Base-by-base conservation (phyloP, 148 eudicot species). In the Euryodendron excelsum region DNA sequence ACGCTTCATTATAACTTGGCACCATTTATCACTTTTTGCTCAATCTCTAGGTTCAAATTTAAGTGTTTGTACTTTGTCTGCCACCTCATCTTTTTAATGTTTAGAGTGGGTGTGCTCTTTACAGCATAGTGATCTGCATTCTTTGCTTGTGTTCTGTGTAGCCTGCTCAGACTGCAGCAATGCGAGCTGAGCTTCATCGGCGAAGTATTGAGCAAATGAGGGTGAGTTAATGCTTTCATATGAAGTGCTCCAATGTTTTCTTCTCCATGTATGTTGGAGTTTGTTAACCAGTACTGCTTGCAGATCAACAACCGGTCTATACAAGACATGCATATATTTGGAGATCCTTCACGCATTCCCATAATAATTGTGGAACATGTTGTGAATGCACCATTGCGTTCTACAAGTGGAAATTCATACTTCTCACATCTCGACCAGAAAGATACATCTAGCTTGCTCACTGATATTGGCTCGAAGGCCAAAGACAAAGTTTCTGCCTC, bases 151-250 rank as follows among this genome's bases (percentile, higher is more conserved):
- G 39, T 76, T 33, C 41, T 68, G 75, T 87, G 84, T 86, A 96
- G 99, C 99, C 99, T 73, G 87, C 91, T 21, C 99, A 96, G 80
- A 80, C 89, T 80, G 97, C 98, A 53, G 94, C 91, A 66, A 83
- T 84, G 66, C 92, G 98, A 80, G 98, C 99, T 36, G 98, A 96
- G 86, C 99, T 91, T 83, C 99, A 93, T 83, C 91, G 99, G 52
- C 92, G 99, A 48, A 90, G 99, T 88, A 93, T 96, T 74, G 91
- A 94, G 48, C 99, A 96, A 81, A 96, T 96, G 99, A 93, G 88
- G 89, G 99, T 96, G 80, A 84, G 98, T 73, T 69, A 34, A 69
- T 76, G 28, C 58, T 71, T 21, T 69, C 30, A 30, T 18, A 28
- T 30, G 31, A 56, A 33, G 13, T 53, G 76, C 31, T 65, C 28